phyloP scores from a whole-genome alignment of 2,329 filamentous ascomycete species.

The Paracamarosporium sp. region DNA sequence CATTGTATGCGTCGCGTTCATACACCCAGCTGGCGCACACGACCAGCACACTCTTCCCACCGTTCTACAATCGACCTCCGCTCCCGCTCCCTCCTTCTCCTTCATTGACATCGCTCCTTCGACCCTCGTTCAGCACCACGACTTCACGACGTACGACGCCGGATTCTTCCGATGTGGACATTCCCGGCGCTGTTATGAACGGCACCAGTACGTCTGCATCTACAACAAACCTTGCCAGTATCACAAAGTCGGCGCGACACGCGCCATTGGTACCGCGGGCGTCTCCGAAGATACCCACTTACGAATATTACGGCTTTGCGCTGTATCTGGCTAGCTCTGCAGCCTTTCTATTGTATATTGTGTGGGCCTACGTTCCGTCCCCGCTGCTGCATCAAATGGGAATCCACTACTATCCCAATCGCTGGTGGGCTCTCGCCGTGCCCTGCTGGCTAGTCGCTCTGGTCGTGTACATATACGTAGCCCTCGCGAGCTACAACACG shows the following conservation, averaged over 20 bases:
- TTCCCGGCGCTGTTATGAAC: slow-evolving; percentile 19
- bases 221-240: slow-evolving; percentile 65
- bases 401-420: slow-evolving; percentile 95
- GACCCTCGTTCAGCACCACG: slow-evolving; percentile 65
- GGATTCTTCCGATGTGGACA: slow-evolving; percentile 86
- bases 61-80: slow-evolving; percentile 97
- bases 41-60: slow-evolving; percentile 66
- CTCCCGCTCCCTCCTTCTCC: slow-evolving; percentile 93
- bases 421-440: slow-evolving; percentile 96
- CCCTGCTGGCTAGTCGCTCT: slow-evolving; percentile 89
- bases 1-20: slow-evolving; percentile 53
- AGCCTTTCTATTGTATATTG: slow-evolving; percentile 74
- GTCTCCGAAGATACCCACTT: slow-evolving; percentile 93
- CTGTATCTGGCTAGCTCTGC: slow-evolving; percentile 89
- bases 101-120: slow-evolving; percentile 87
- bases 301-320: slow-evolving; percentile 99
- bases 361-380: slow-evolving; percentile 91
- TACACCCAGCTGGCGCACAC: slow-evolving; percentile 52
- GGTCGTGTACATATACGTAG: slow-evolving; percentile 91
- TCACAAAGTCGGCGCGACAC: slow-evolving; percentile 64
- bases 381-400: slow-evolving; percentile 91
- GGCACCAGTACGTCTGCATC: slow-evolving; percentile 38
- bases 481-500: slow-evolving; percentile 88
- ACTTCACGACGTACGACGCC: slow-evolving; percentile 88
- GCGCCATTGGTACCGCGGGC: slow-evolving; percentile 77